Evolutionary conservation across 2,329 filamentous ascomycete genomes (phyloP).

Genomic region (Thyridium curvatum): DNA sequence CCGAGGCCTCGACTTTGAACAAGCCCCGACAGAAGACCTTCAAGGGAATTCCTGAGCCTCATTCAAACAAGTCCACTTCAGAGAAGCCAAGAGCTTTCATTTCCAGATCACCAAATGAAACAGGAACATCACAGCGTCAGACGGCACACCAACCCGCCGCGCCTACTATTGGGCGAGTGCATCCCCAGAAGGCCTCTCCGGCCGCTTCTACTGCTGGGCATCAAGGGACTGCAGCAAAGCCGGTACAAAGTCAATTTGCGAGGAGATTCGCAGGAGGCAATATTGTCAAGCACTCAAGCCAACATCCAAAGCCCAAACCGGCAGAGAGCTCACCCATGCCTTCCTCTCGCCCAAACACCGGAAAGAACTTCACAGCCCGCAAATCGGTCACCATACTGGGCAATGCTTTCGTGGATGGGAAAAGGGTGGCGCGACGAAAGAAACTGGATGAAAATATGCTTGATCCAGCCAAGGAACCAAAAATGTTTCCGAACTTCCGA

Average conservation of each 20-base stretch:
- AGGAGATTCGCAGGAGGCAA: no score
- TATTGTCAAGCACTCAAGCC: no score
- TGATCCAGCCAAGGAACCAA: constrained; percentile 33
- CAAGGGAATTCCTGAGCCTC: constrained; percentile 4
- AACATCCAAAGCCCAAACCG: no score
- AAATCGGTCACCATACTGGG: constrained; percentile 15
- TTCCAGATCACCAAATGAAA: not conserved
- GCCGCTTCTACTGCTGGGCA: constrained; percentile 17
- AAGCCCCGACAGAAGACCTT: constrained; percentile 10
- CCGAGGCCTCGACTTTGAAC: not conserved
- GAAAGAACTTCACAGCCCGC: constrained; percentile 10
- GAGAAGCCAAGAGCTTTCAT: constrained; percentile 1
- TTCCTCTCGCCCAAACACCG: no score
- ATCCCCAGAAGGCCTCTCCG: no score
- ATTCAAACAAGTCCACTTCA: not conserved
- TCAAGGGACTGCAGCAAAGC: constrained; percentile 26
- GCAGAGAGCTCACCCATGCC: no score
- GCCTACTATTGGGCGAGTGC: no score
- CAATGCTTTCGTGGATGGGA: constrained; percentile 43
- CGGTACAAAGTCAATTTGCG: not conserved
- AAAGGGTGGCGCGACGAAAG: constrained; percentile 24
- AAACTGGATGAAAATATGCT: constrained; percentile 30
- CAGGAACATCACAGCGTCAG: not conserved
- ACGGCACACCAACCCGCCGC: no score
- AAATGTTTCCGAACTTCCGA: constrained; percentile 30